Conservation (phyloP, 305 asterid species). For the Solanum hybrid region DNA sequence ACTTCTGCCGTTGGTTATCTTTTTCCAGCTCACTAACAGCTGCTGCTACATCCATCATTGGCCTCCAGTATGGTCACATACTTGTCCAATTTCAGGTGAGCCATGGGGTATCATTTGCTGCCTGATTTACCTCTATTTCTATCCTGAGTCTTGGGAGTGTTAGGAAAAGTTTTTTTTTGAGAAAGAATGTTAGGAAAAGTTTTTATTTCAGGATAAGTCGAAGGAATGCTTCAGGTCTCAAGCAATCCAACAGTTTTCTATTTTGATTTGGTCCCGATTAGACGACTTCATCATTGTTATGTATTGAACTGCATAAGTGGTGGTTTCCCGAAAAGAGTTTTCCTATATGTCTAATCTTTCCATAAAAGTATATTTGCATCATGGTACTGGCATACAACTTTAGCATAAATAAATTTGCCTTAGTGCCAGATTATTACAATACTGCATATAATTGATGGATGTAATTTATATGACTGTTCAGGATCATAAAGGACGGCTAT, state of each 20-base stretch:
- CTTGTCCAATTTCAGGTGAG: constrained; percentile 54
- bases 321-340: background rate
- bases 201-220: background rate
- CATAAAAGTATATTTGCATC: background rate
- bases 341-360: background rate
- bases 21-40: constrained; percentile 63
- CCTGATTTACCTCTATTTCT: background rate
- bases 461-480: constrained; percentile 20
- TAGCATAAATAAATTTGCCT: background rate
- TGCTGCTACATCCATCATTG: constrained; percentile 62
- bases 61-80: constrained; percentile 81
- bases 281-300: background rate
- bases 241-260: background rate
- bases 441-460: background rate
- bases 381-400: background rate
- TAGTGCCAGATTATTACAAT: background rate
- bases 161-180: background rate
- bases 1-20: background rate
- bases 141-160: background rate
- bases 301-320: background rate
- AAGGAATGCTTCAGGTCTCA: background rate
- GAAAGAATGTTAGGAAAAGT: background rate
- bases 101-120: background rate
- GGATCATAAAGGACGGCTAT: constrained; percentile 63
- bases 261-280: background rate